Base-by-base conservation (phyloP, 257 asterid species). In the Rhazya stricta region DNA sequence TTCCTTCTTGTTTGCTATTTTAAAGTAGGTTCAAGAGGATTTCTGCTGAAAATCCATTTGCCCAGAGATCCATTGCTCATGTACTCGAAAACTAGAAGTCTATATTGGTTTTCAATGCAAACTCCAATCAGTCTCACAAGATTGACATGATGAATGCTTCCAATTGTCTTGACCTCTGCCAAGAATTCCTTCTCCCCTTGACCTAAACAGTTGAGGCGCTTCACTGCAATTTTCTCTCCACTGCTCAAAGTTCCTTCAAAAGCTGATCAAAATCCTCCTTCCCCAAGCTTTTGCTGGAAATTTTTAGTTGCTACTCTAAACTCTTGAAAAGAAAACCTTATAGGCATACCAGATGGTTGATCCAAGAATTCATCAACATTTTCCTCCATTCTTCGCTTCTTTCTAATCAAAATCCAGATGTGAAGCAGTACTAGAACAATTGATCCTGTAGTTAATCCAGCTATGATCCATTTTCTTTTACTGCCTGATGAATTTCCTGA, bases 21-120 rank as follows among this genome's bases (percentile, higher is more conserved):
- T 62, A 83, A 58, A 32, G 56, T 76, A 15, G 29, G 58, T 63
- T 30, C 21, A 18, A 13, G 19, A 63, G 8, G 23, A 3, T 39
- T 39, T 30, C 10, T 63, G 34, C 39, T 30, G 41, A 79, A 84
- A 5, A 88, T 68, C 63, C 80, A 83, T 15, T 32, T 70, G 27
- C 77, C 85, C 7, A 88, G 85, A 27, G 93, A 84, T 29, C 88
- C 89, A 27, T 86, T 86, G 70, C 79, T 74, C 93, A 88, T 79
- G 82, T 80, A 84, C 82, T 88, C 91, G 15, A 86, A 88, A 0
- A 82, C 91, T 19, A 88, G 85, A 37, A 88, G 43, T n/a, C 93
- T 83, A 18, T 86, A 88, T 9, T 76, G 67, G 7, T 84, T 83
- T 68, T 85, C 88, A 0, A 82, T 75, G 80, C 93, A 84, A 46